Evolutionary conservation across 1,284 basidiomycete species (phyloP).

Genomic region (Amylostereum chailletii): DNA sequence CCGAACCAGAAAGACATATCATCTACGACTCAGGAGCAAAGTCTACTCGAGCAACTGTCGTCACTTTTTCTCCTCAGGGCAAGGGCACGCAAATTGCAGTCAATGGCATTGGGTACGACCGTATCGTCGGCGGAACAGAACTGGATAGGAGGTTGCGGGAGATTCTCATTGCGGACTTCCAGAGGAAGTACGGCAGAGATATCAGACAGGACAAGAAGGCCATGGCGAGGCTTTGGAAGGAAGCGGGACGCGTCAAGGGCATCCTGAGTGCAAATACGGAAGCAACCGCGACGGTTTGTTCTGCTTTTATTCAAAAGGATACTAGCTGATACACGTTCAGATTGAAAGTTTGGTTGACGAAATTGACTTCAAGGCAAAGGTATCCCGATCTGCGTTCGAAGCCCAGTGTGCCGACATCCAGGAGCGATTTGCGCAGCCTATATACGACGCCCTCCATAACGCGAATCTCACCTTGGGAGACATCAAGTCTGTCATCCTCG

Average conservation of each 20-base stretch:
- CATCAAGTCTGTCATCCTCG: constrained; percentile 84
- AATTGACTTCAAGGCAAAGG: constrained; percentile 78
- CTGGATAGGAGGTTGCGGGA: constrained; percentile 82
- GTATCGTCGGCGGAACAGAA: constrained; percentile 71
- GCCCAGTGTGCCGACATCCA: constrained; percentile 55
- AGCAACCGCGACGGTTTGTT: constrained; percentile 58
- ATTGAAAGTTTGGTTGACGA: constrained; percentile 88
- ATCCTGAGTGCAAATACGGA: constrained; percentile 92
- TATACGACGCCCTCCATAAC: constrained; percentile 65
- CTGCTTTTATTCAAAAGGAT: constrained; percentile 2
- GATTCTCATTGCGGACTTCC: constrained; percentile 72
- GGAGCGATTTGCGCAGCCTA: constrained; percentile 60
- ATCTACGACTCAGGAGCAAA: constrained; percentile 94
- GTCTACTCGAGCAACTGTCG: constrained; percentile 80
- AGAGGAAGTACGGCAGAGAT: constrained; percentile 55
- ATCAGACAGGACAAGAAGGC: constrained; percentile 72
- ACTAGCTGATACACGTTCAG: constrained; percentile 23
- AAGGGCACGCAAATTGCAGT: constrained; percentile 68
- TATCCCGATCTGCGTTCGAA: constrained; percentile 79
- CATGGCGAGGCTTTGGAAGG: constrained; percentile 91
- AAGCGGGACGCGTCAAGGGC: constrained; percentile 86
- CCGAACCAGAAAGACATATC: constrained; percentile 76
- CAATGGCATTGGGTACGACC: constrained; percentile 75
- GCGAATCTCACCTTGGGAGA: constrained; percentile 68
- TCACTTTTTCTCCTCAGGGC: constrained; percentile 57